A percentile compares a stretch with the other conserved stretches of the same genome.
Evolutionary conservation across 2,329 filamentous ascomycete species (phyloP).

Genomic region (Xylaria sp.): DNA sequence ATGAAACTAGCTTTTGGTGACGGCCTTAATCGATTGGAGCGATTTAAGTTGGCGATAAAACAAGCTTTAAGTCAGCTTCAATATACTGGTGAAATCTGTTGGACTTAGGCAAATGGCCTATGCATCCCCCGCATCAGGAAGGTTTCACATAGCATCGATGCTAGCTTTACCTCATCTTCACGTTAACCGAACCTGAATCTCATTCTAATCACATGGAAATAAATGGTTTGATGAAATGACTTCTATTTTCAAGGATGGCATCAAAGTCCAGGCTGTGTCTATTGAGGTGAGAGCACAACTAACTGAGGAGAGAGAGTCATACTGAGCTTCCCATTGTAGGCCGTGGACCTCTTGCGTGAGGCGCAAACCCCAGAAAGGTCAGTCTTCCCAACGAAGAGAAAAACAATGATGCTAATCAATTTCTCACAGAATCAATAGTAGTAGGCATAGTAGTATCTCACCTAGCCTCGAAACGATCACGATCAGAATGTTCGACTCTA

Average conservation of each 20-base stretch:
- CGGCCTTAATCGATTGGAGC: neutral
- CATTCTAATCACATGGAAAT: neutral
- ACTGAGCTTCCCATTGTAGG: slow-evolving; percentile 26
- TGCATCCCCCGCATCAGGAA: slow-evolving; percentile 22
- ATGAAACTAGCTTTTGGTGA: neutral
- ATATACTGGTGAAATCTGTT: neutral
- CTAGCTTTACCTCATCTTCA: slow-evolving; percentile 14
- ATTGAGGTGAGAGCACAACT: slow-evolving; percentile 30
- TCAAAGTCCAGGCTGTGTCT: slow-evolving; percentile 14
- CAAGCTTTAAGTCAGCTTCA: neutral
- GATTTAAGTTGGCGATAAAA: neutral
- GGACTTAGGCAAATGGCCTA: slow-evolving; percentile 3
- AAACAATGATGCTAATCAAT: neutral
- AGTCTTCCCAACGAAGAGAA: slow-evolving; percentile 9
- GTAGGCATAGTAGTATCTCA: slow-evolving; percentile 9
- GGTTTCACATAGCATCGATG: slow-evolving; percentile 4
- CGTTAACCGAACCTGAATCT: neutral
- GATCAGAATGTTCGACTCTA: slow-evolving; percentile 53
- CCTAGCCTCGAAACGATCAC: slow-evolving; percentile 42
- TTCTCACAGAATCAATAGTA: slow-evolving; percentile 8
- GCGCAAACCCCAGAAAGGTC: slow-evolving; percentile 29
- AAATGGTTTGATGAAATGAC: slow-evolving; percentile 30
- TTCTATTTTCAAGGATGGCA: slow-evolving; percentile 27
- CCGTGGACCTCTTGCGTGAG: slow-evolving; percentile 25
- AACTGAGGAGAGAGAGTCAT: neutral